These are phyloP conservation scores for Nemania bipapillata DNA, from an alignment of 2,329 filamentous ascomycete genomes.

Conservation along the genomic window DNA sequence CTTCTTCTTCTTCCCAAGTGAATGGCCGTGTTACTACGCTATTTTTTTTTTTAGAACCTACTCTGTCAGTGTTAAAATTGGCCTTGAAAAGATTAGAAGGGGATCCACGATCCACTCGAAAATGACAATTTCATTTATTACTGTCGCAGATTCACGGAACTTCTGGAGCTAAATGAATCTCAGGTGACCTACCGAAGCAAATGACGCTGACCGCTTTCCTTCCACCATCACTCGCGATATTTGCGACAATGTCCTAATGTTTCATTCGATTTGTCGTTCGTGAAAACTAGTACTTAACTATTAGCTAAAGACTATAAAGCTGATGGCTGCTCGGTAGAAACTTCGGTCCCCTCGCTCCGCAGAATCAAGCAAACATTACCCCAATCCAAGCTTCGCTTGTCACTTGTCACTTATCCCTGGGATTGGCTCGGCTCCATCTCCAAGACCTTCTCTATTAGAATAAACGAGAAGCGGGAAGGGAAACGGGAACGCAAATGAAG, in stretches of 20 bases:
- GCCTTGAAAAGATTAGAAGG: slow-evolving; percentile 3
- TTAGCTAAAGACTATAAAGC: slow-evolving; percentile 35
- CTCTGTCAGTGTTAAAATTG: slow-evolving; percentile 15
- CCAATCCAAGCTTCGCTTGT: not conserved
- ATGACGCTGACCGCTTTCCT: slow-evolving; percentile 29
- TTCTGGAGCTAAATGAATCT: not conserved
- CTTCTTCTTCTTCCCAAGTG: slow-evolving; percentile 7
- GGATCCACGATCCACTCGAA: slow-evolving; percentile 16
- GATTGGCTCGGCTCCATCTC: slow-evolving; percentile 2
- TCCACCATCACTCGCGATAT: slow-evolving; percentile 27
- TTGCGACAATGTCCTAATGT: slow-evolving; percentile 29
- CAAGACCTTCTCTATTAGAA: not conserved
- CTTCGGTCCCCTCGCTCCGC: slow-evolving; percentile 4
- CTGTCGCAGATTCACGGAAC: slow-evolving; percentile 28
- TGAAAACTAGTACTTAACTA: slow-evolving; percentile 33
- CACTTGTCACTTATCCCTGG: not conserved
- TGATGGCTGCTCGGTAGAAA: slow-evolving; percentile 15
- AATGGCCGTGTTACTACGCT: slow-evolving; percentile 11
- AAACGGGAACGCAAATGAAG: slow-evolving; percentile 21
- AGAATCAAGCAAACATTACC: slow-evolving; percentile 5
- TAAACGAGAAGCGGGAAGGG: not conserved
- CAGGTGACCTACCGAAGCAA: slow-evolving; percentile 14
- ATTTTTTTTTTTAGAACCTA: not conserved
- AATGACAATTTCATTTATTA: slow-evolving; percentile 26
- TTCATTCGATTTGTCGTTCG: slow-evolving; percentile 12